These are phyloP conservation scores for Linum tenue DNA, from an alignment of 345 rosid species.

Conservation along the genomic window DNA sequence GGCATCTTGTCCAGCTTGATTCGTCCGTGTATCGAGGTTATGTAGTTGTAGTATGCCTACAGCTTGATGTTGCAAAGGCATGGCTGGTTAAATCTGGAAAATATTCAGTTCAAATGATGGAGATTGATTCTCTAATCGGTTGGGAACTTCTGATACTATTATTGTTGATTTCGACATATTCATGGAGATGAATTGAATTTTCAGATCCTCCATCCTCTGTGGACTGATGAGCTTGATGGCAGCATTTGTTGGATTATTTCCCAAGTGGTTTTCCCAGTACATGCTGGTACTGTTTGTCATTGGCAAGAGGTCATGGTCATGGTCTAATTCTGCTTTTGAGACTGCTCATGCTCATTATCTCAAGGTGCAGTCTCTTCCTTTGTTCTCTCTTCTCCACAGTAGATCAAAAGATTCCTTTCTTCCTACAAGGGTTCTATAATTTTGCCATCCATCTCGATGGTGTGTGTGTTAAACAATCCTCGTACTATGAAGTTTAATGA, in stretches of 20 bases:
- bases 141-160: no score
- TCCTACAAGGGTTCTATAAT: neutral
- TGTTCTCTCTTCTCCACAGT: neutral
- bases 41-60: neutral
- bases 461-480: neutral
- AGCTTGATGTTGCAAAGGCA: no score
- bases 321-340: constrained; percentile 58
- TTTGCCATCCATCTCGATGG: neutral
- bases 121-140: no score
- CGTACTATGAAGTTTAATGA: neutral
- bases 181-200: constrained; percentile 6
- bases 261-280: constrained; percentile 32
- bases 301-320: constrained; percentile 38
- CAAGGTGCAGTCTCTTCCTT: constrained; percentile 34
- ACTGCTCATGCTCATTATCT: constrained; percentile 61
- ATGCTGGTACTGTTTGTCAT: constrained; percentile 32
- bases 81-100: neutral
- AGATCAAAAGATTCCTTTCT: neutral
- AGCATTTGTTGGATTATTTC: constrained; percentile 54
- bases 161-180: neutral
- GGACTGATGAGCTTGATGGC: constrained; percentile 34
- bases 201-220: constrained; percentile 58
- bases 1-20: neutral
- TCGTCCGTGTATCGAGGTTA: neutral
- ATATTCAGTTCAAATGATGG: neutral